Evolutionary conservation across 345 rosid genomes (phyloP).

Genomic region (Gossypium anomalum): DNA sequence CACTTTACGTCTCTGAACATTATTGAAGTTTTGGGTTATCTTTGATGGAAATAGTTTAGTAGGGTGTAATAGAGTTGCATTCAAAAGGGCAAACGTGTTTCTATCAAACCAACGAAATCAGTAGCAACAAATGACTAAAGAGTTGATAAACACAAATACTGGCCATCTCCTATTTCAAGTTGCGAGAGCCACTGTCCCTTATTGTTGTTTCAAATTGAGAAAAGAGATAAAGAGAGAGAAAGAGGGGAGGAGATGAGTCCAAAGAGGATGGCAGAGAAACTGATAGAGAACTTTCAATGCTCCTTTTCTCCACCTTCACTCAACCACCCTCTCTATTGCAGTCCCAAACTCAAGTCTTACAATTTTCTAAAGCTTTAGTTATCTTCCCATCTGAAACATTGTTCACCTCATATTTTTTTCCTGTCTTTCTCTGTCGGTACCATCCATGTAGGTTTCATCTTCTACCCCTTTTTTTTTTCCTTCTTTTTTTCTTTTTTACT

Average conservation of each 20-base stretch:
- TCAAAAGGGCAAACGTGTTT: constrained; percentile 32
- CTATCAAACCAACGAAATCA: constrained; percentile 3
- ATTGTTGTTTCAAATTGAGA: constrained; percentile 34
- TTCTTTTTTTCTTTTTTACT: constrained; percentile 13
- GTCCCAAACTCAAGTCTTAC: constrained; percentile 70
- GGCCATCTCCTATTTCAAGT: constrained; percentile 43
- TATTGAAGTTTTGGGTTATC: too few relatives aligned
- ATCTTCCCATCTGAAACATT: constrained; percentile 36
- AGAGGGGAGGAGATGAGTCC: constrained; percentile 25
- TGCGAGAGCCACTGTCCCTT: constrained; percentile 68
- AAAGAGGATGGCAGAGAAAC: constrained; percentile 64
- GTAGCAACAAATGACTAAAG: neutral
- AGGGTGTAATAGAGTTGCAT: constrained; percentile 24
- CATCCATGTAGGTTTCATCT: constrained; percentile 80
- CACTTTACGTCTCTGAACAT: too few relatives aligned
- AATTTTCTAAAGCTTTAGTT: constrained; percentile 47
- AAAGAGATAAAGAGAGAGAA: constrained; percentile 26
- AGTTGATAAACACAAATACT: neutral
- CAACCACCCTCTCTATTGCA: constrained; percentile 61
- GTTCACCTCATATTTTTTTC: constrained; percentile 15
- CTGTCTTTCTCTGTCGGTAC: constrained; percentile 48
- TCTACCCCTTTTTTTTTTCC: constrained; percentile 16
- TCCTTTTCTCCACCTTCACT: constrained; percentile 55
- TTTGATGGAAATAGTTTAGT: constrained; percentile 22
- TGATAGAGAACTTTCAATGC: constrained; percentile 89